Evolutionary conservation across 1,139 yeast species (phyloP), one percentile per base, ranked within the genome.

Genomic region (Protomyces pachydermus): DNA sequence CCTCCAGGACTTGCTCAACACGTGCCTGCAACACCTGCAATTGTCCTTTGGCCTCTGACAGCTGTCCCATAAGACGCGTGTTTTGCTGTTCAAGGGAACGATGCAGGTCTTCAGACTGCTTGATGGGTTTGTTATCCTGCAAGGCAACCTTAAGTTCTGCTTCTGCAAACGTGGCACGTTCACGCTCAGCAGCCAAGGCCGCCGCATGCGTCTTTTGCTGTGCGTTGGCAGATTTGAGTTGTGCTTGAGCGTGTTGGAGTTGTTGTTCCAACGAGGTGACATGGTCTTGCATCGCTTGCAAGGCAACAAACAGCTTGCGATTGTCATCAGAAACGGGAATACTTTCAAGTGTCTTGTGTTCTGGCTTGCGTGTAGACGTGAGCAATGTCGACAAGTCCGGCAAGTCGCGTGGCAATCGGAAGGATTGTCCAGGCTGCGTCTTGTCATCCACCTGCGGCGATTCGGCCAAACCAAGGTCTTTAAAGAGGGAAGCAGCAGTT

Each of bases 261-360:
- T 65, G 64, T 9, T 32, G 50, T 45, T 68, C 70, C 10, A 68
- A 67, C 12, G 68, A 54, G 60, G 64, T 66, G 23, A 68, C 61
- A 3, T 67, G 61, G 8, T 62, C 64, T 35, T 68, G 69, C 65
- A 68, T 45, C 18, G 64, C 61, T 18, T 68, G 64, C 45, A 68
- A 56, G 3, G 70, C 69, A 14, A 38, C 50, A 23, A 68, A 53
- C 18, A 68, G 67, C 23, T 65, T 67, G 51, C 66, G 69, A 42
- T 68, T 69, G 28, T 68, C 69, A 25, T 66, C 69, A 12, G 69
- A 66, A 42, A 68, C 54, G 5, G 70, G 68, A 10, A 68, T 65
- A 6, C 69, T 65, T 25, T 67, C 67, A 32, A 68, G 56, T 16
- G 57, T 57, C 35, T 55, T 54, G 46, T 68, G 69, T 28, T 42